Evolutionary conservation across 192 early-diverging fungal species (phyloP).

Genomic region (Tieghemiomyces parasiticus): DNA sequence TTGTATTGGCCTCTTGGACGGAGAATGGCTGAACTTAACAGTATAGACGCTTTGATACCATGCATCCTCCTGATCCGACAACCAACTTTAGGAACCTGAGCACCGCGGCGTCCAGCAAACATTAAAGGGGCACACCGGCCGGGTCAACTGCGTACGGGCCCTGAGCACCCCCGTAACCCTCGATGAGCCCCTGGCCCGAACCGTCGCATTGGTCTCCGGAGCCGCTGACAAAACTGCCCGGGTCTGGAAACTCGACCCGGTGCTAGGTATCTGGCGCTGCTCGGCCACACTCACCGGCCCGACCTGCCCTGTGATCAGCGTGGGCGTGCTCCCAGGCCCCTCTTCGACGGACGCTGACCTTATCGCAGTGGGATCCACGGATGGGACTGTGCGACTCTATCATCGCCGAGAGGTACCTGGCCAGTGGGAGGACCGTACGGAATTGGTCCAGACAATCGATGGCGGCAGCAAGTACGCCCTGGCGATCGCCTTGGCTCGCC

Average conservation of each 20-base stretch:
- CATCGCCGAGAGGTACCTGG: conserved; percentile 27
- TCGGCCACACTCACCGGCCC: conserved; percentile 53
- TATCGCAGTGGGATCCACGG: conserved; percentile 49
- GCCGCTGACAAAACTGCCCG: conserved; percentile 64
- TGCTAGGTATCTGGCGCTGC: conserved; percentile 36
- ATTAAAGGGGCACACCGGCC: conserved; percentile 55
- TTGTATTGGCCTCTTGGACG: not conserved
- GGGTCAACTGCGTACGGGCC: conserved; percentile 64
- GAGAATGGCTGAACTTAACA: conserved; percentile 1
- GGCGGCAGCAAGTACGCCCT: conserved; percentile 51
- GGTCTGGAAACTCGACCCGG: conserved; percentile 41
- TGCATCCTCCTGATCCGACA: not conserved
- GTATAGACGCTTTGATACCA: not conserved
- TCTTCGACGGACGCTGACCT: conserved; percentile 28
- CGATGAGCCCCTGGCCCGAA: conserved; percentile 26
- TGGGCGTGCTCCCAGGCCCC: conserved; percentile 37
- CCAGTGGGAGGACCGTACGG: conserved; percentile 24
- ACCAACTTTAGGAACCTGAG: conserved; percentile 21
- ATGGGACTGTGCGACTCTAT: conserved; percentile 61
- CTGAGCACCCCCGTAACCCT: conserved; percentile 19
- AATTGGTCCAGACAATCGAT: conserved; percentile 52
- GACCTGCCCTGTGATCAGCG: conserved; percentile 40
- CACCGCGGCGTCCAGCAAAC: conserved; percentile 36
- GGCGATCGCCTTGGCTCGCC: conserved; percentile 43
- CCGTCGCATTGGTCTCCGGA: conserved; percentile 55